Base-by-base conservation (phyloP, 495 filamentous ascomycete genomes). In the Gamarada debralockiae region DNA sequence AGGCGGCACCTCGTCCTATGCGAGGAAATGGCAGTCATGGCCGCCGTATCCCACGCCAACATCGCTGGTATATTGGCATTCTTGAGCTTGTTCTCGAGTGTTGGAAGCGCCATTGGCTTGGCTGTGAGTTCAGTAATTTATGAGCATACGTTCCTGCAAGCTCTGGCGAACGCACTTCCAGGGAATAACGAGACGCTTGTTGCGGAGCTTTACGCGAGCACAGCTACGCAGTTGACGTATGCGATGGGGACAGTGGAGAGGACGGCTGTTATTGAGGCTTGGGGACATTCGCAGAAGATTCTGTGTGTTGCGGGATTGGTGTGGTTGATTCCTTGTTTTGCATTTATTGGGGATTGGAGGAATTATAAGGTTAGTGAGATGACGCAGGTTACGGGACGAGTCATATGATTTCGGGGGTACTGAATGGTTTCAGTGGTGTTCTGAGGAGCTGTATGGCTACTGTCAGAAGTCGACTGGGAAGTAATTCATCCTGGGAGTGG, bases 21-120 rank as follows among this genome's bases (percentile, higher is more conserved):
- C 56, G 77, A 81, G 56, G 79, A 89, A 58, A 76, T 89, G 20
- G 82, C 85, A 3, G 73, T 79, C 58, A 83, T 89, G 73, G 81
- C 85, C 0, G 79, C 78, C 2, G 73, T 76, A 0, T 65, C 74
- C 7, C 87, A 88, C 54, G 72, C 87, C 37, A 68, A 86, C 57
- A 71, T 90, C 37, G 83, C 87, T 6, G 75, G 78, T 13, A 75
- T 82, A 1, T 71, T 90, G 0, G 84, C 85, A 3, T 48, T 90
- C 34, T 65, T 81, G 48, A 63, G 68, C 51, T 72, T 90, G 62
- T 81, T 85, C 55, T 69, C 77, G 34, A 73, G 58, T 47, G 70
- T 90, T 14, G 87, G 87, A n/a, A 83, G 77, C 33, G 79, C 81
- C 3, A 75, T 88, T 46, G 87, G 87, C 2, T 57, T 60, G 6